Percentiles rank a stretch among this genome's conserved stretches.
Conservation (phyloP, 306 rosid genomes). For the Geum urbanum region DNA sequence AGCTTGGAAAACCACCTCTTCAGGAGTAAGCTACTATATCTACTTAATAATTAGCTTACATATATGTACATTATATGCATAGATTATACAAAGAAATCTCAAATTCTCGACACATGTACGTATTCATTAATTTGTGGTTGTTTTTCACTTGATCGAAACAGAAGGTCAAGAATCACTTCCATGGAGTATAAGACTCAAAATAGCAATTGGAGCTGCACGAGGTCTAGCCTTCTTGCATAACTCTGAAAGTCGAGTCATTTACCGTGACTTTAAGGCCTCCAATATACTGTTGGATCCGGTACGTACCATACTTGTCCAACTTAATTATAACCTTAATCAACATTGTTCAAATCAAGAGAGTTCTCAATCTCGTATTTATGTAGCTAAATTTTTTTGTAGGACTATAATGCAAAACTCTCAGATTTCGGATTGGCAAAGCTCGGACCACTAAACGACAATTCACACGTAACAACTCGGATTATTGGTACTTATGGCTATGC, state of each 20-base stretch:
- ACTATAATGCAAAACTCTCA: constrained; percentile 63
- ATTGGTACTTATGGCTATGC: constrained; percentile 87
- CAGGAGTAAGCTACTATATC: constrained; percentile 37
- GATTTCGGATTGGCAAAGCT: constrained; percentile 82
- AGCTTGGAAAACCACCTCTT: constrained; percentile 91
- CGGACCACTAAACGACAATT: constrained; percentile 59
- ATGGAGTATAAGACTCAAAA: constrained; percentile 62
- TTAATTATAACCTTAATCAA: too few relatives aligned
- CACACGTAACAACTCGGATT: constrained; percentile 64
- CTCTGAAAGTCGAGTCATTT: constrained; percentile 58
- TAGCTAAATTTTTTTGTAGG: constrained; percentile 24
- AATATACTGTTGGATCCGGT: constrained; percentile 75
- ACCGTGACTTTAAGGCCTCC: constrained; percentile 81
- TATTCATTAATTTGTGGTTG: not conserved
- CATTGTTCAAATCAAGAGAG: too few relatives aligned
- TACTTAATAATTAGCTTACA: not conserved
- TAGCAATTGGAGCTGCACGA: constrained; percentile 80
- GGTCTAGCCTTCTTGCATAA: constrained; percentile 65
- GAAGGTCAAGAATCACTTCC: constrained; percentile 61
- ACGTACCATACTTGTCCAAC: constrained; percentile 24
- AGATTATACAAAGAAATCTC: not conserved
- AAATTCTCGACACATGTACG: not conserved
- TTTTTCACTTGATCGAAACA: not conserved
- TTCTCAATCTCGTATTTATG: too few relatives aligned
- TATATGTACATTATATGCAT: not conserved